These are phyloP conservation scores for Dorcoceras hygrometricum DNA, from an alignment of 257 asterid genomes.

Conservation along the genomic window DNA sequence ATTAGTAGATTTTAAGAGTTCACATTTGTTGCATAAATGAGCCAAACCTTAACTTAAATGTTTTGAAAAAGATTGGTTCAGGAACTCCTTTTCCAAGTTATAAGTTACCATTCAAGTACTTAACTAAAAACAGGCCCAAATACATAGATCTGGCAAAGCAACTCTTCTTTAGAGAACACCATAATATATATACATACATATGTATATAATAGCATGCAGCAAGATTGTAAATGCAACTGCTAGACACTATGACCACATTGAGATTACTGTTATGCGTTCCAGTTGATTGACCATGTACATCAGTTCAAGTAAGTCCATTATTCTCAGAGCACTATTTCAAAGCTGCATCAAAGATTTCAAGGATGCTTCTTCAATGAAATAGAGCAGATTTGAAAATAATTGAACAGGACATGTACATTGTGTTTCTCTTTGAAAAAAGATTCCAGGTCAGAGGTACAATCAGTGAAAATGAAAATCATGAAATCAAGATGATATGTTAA, in stretches of 20 bases:
- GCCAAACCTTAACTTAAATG: too few species aligned
- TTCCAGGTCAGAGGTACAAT: background rate
- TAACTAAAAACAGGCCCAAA: too few species aligned
- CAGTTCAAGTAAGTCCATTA: background rate
- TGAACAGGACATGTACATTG: background rate
- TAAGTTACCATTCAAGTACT: too few species aligned
- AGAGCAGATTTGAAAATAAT: background rate
- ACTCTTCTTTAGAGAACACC: background rate
- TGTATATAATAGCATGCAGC: background rate
- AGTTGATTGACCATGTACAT: background rate
- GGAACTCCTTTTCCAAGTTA: too few species aligned
- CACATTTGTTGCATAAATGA: too few species aligned
- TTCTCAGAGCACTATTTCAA: too few species aligned
- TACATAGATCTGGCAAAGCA: too few species aligned
- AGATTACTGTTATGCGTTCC: background rate
- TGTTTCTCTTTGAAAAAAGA: background rate
- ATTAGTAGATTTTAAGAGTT: too few species aligned
- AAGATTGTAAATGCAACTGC: background rate
- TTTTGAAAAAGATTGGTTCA: too few species aligned
- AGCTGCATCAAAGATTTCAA: background rate
- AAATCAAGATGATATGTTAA: slow-evolving; percentile 2
- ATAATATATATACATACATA: too few species aligned
- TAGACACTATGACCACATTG: background rate
- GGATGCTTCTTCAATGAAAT: background rate
- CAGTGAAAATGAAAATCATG: slow-evolving; percentile 10